Evolutionary conservation across 176 grass and related monocot species (phyloP).

Genomic region (Poa pratensis): DNA sequence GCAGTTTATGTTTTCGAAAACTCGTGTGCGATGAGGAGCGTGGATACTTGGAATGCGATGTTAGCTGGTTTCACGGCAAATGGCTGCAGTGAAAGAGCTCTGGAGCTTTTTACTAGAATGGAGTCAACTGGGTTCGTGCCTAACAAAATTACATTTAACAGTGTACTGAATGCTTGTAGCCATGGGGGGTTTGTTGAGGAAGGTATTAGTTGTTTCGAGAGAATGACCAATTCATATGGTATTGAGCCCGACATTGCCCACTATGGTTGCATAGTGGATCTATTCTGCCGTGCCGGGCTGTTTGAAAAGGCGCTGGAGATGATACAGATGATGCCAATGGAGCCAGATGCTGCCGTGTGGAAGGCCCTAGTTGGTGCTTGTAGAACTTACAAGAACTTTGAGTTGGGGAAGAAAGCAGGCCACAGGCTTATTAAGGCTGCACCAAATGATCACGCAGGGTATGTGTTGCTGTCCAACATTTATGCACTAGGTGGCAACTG

Average conservation of each 20-base stretch:
- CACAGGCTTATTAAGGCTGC: conserved; percentile 61
- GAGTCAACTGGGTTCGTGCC: conserved; percentile 49
- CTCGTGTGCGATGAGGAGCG: conserved; percentile 12
- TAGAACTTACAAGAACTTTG: conserved; percentile 61
- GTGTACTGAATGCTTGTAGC: conserved; percentile 70
- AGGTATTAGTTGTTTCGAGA: conserved; percentile 51
- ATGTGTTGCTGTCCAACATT: conserved; percentile 76
- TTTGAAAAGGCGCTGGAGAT: conserved; percentile 61
- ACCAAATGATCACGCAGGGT: conserved; percentile 60
- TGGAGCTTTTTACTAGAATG: conserved; percentile 60
- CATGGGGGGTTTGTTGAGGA: conserved; percentile 54
- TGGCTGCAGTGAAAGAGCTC: conserved; percentile 48
- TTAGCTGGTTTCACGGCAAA: conserved; percentile 57
- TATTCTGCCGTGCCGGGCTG: conserved; percentile 60
- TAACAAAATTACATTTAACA: conserved; percentile 64
- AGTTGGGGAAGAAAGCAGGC: conserved; percentile 60
- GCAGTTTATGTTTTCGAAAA: conserved; percentile 60
- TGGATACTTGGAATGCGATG: conserved; percentile 67
- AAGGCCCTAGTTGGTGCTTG: conserved; percentile 68
- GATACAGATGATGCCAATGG: conserved; percentile 56
- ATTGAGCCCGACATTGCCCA: conserved; percentile 68
- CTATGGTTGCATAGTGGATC: conserved; percentile 77
- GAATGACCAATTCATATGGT: conserved; percentile 46
- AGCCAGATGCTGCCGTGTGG: conserved; percentile 69
- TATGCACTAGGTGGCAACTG: conserved; percentile 70